Base-by-base conservation (phyloP, 345 rosid species). In the Streptanthus diversifolius region DNA sequence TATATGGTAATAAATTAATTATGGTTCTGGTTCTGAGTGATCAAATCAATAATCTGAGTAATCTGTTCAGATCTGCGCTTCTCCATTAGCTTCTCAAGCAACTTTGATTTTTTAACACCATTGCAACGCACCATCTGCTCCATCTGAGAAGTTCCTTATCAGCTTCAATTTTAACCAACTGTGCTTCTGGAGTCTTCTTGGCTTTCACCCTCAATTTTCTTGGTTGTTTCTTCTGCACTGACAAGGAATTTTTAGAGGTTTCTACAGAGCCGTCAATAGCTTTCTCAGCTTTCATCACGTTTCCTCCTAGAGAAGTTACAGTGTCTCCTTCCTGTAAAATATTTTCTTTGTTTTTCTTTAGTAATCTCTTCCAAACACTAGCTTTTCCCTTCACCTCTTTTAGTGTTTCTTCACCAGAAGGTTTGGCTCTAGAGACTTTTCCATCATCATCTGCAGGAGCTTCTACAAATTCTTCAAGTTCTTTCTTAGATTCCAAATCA, bases 131-230 rank as follows among this genome's bases (percentile, higher is more conserved):
- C 53, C 19, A 8, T 47, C 41, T 43, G 59, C 53, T 9, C 52
- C 69, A 57, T 22, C 41, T 14, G 9, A 11, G 77, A 54, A 69
- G 52, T 51, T 61, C 10, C 74, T 61, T 72, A 22, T 62, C 78
- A 44, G 63, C 48, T 33, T 32, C 12, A 3, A 29, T 63, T 65
- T 79, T 71, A 73, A 35, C 53, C 22, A 73, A 45, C 32, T 39
- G 72, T 64, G 75, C 78, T 27, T 65, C 82, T 19, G 74, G 40
- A 65, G 82, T 32, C 77, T 91, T 88, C 24, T 73, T 83, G 21
- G 84, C 58, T 61, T 67, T 82, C n/a, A 73, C 82, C 79, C 56
- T 85, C 66, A 71, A 45, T 60, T 74, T 74, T 36, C 73, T 73
- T 40, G 73, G 61, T 19, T 59, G 66, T 82, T 72, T 70, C 41